A percentile compares a stretch with the other conserved stretches of the same genome.
Conservation (phyloP, 306 rosid species). For the Lathyrus aphaca region DNA sequence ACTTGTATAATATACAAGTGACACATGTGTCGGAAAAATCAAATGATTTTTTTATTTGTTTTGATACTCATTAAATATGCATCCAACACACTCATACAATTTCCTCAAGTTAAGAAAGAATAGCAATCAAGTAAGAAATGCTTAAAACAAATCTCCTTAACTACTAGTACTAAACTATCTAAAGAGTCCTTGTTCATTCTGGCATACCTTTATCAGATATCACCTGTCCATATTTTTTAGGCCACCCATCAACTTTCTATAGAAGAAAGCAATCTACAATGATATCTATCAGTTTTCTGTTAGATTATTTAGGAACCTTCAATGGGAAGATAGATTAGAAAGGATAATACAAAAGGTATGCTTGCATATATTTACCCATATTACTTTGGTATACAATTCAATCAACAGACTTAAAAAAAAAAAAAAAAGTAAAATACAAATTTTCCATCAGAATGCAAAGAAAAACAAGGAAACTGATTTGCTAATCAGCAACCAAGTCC, state of each 20-base stretch:
- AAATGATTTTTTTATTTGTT: too few species aligned
- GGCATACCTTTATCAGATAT: not conserved
- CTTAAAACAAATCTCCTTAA: not conserved
- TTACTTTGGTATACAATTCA: constrained; percentile 21
- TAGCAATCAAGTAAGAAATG: not conserved
- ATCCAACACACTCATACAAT: not conserved
- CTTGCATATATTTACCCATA: constrained; percentile 39
- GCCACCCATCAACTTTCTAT: not conserved
- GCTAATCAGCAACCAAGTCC: constrained; percentile 30
- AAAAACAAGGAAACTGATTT: constrained; percentile 28
- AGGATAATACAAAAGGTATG: not conserved
- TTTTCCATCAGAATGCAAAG: constrained; percentile 37
- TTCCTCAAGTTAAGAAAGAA: not conserved
- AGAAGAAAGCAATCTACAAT: not conserved
- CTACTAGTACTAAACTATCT: not conserved
- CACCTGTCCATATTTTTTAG: not conserved
- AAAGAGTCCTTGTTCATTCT: constrained; percentile 1
- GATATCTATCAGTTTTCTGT: not conserved
- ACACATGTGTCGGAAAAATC: too few species aligned
- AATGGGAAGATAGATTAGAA: constrained; percentile 5
- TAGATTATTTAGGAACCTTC: not conserved
- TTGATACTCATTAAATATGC: too few species aligned
- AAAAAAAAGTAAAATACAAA: constrained; percentile 17
- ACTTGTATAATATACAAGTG: too few species aligned
- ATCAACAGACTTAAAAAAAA: constrained; percentile 3